Evolutionary conservation across 108 stramenopile species (phyloP).

Genomic region (Tribonema minus): DNA sequence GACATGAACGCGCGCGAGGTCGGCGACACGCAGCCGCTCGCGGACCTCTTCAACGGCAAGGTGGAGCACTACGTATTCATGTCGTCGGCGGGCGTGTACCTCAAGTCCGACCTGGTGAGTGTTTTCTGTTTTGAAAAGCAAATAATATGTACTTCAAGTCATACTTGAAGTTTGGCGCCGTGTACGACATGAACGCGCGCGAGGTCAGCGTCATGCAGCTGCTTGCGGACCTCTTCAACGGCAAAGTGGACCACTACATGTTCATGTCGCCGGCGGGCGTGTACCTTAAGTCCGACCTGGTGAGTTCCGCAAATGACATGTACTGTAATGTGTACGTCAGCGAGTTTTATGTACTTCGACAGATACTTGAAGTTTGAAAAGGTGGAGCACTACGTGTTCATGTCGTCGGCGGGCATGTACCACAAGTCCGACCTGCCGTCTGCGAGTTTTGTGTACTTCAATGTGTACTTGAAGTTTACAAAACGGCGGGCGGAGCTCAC

Average conservation of each 20-base stretch:
- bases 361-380: too few relatives aligned
- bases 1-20: conserved; percentile 48
- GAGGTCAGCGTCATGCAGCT: conserved; percentile 33
- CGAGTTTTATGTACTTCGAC: too few relatives aligned
- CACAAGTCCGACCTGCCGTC: conserved; percentile 38
- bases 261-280: conserved; percentile 46
- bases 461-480: conserved; percentile 39
- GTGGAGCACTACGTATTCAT: conserved; percentile 47
- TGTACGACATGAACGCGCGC: conserved; percentile 49
- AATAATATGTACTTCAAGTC: too few relatives aligned
- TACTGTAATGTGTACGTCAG: too few relatives aligned
- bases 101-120: conserved; percentile 40
- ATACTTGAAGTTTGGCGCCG: conserved; percentile 35
- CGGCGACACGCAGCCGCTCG: conserved; percentile 33
- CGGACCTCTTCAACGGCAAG: conserved; percentile 31
- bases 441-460: too few relatives aligned
- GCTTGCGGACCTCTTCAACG: conserved; percentile 34
- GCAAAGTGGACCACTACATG: conserved; percentile 36
- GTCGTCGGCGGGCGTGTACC: conserved; percentile 41
- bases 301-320: too few relatives aligned
- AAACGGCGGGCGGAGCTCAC: conserved; percentile 30
- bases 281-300: conserved; percentile 39
- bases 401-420: conserved; percentile 43
- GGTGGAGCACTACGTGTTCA: conserved; percentile 45
- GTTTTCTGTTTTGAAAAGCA: too few relatives aligned